These are phyloP conservation scores for Russula sp. DNA, from an alignment of 768 basidiomycete genomes.

Conservation along the genomic window DNA sequence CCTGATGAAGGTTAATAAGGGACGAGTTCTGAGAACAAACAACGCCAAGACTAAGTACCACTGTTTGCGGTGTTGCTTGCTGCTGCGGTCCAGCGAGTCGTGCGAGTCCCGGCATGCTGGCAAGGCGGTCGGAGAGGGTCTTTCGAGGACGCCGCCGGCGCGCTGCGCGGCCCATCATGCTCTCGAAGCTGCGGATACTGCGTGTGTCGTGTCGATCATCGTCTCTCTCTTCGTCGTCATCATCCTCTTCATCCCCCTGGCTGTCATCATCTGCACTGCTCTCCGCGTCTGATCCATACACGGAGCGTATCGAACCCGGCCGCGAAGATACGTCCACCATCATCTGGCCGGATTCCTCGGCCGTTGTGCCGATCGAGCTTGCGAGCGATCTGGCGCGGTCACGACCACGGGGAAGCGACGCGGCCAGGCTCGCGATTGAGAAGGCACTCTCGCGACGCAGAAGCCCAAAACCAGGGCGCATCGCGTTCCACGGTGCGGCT, in stretches of 20 bases:
- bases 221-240: constrained; percentile 35
- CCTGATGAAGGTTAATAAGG: constrained; percentile 24
- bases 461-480: constrained; percentile 56
- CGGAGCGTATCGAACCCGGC: constrained; percentile 43
- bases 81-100: constrained; percentile 33
- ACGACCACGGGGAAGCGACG: constrained; percentile 50
- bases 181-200: constrained; percentile 84
- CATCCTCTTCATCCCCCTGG: constrained; percentile 38
- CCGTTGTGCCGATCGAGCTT: constrained; percentile 24
- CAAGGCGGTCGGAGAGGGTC: constrained; percentile 77
- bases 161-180: constrained; percentile 53
- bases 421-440: constrained; percentile 72
- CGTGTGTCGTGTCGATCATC: constrained; percentile 48
- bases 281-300: constrained; percentile 30
- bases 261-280: constrained; percentile 31
- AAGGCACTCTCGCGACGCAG: constrained; percentile 73
- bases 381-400: constrained; percentile 33
- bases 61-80: constrained; percentile 2
- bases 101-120: constrained; percentile 59
- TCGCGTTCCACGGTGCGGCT: constrained; percentile 37
- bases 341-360: constrained; percentile 45
- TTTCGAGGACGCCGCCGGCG: constrained; percentile 40
- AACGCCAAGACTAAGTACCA: constrained; percentile 7
- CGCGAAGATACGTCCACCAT: constrained; percentile 51
- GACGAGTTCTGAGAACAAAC: not conserved